Percentiles rank a stretch among this genome's conserved stretches.
Conservation (phyloP, 176 grass and related monocot species). For the Chrysopogon serrulatus region DNA sequence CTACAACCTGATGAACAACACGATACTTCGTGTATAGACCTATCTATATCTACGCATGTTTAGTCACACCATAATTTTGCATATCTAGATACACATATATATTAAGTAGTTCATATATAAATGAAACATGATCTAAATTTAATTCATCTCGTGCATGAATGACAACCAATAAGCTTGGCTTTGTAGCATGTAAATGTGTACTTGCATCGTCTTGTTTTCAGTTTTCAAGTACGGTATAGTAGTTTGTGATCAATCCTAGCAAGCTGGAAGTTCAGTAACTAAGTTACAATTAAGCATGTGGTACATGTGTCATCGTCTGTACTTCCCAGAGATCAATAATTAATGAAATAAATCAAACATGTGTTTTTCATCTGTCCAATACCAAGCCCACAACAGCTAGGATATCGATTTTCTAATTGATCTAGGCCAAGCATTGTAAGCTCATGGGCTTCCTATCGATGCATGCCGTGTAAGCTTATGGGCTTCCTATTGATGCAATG, state of each 20-base stretch:
- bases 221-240: background rate
- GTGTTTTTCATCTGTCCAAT: too few relatives aligned
- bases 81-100: background rate
- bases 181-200: background rate
- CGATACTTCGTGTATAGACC: background rate
- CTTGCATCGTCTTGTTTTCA: background rate
- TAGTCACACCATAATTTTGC: slow-evolving; percentile 15
- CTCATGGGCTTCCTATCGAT: too few relatives aligned
- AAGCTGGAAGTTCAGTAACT: background rate
- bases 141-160: background rate
- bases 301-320: too few relatives aligned
- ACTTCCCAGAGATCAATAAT: too few relatives aligned
- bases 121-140: background rate
- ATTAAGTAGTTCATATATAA: background rate
- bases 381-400: too few relatives aligned
- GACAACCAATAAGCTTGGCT: background rate
- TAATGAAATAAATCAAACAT: too few relatives aligned
- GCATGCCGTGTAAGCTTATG: too few relatives aligned
- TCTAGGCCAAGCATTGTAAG: too few relatives aligned
- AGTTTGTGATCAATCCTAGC: background rate
- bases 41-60: background rate
- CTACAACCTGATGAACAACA: background rate
- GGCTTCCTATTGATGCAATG: too few relatives aligned
- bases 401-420: too few relatives aligned
- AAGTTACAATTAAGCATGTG: too few relatives aligned